These are phyloP conservation scores for Mortierella sp. DNA, from an alignment of 371 early-diverging fungal species.

Conservation along the genomic window DNA sequence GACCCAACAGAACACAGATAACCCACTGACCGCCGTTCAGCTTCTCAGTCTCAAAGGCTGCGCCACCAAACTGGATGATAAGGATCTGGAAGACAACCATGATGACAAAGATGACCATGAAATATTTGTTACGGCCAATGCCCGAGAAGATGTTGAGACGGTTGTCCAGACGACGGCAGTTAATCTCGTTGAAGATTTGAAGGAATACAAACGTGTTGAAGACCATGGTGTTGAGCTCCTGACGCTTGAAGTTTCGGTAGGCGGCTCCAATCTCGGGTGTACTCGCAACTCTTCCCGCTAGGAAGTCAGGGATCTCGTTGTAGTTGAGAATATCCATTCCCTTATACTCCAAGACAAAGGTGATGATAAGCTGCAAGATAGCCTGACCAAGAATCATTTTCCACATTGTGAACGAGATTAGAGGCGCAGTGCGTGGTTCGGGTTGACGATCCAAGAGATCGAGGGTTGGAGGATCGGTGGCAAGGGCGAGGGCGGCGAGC, in stretches of 20 bases:
- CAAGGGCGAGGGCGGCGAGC: constrained; percentile 80
- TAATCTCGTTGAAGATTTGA: constrained; percentile 83
- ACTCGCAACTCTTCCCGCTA: neutral
- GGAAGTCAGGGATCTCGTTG: constrained; percentile 4
- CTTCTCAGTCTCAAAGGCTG: constrained; percentile 67
- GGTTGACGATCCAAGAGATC: constrained; percentile 73
- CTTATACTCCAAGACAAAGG: constrained; percentile 65
- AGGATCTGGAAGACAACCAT: constrained; percentile 67
- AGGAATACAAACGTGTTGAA: constrained; percentile 86
- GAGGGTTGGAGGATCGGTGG: constrained; percentile 78
- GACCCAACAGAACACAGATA: constrained; percentile 72
- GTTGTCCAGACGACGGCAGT: constrained; percentile 77
- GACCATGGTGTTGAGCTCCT: constrained; percentile 67
- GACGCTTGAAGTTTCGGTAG: constrained; percentile 21
- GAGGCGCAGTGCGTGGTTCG: constrained; percentile 68
- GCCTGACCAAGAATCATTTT: constrained; percentile 77
- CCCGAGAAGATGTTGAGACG: constrained; percentile 72
- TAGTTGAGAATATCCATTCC: constrained; percentile 59
- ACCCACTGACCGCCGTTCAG: constrained; percentile 72
- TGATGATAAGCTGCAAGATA: constrained; percentile 69
- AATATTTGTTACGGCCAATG: constrained; percentile 66
- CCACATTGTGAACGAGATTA: constrained; percentile 79
- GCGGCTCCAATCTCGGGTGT: constrained; percentile 4
- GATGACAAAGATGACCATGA: constrained; percentile 67
- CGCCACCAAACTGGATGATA: constrained; percentile 72